phyloP scores from a whole-genome alignment of 148 eudicot genomes.

The Silene latifolia region DNA sequence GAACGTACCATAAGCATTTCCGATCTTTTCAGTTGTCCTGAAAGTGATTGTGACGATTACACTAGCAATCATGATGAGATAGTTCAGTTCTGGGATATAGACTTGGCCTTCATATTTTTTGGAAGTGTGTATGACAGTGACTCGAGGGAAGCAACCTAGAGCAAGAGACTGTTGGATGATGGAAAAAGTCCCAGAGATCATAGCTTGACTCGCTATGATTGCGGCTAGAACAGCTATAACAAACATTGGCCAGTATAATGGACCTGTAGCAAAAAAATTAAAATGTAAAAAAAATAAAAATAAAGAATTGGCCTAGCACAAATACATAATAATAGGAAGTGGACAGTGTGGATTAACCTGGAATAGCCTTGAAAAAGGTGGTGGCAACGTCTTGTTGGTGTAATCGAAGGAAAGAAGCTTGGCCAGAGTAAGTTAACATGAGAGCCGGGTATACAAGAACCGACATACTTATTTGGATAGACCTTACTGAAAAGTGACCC shows the following conservation, averaged over 20 bases:
- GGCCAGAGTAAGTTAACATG: slow-evolving; percentile 34
- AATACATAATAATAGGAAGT: too few relatives aligned
- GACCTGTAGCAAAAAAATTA: slow-evolving; percentile 18
- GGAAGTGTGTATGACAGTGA: slow-evolving; percentile 42
- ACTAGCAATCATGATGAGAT: slow-evolving; percentile 43
- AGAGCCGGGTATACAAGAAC: slow-evolving; percentile 30
- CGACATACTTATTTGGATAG: slow-evolving; percentile 38
- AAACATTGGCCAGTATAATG: slow-evolving; percentile 53
- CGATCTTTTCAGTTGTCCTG: slow-evolving; percentile 37
- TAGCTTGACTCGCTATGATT: slow-evolving; percentile 39
- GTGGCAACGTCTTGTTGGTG: slow-evolving; percentile 21
- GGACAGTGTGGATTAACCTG: neutral
- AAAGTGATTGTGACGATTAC: slow-evolving; percentile 35
- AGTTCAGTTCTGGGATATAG: slow-evolving; percentile 44
- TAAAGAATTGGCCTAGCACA: too few relatives aligned
- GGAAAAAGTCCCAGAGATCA: slow-evolving; percentile 29
- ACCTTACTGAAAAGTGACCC: slow-evolving; percentile 37
- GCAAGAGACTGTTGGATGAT: slow-evolving; percentile 49
- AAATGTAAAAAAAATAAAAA: too few relatives aligned
- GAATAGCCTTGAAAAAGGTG: slow-evolving; percentile 31
- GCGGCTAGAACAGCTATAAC: slow-evolving; percentile 44
- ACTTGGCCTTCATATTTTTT: slow-evolving; percentile 44
- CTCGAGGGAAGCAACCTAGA: slow-evolving; percentile 45
- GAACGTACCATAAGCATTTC: slow-evolving; percentile 39
- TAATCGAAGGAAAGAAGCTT: slow-evolving; percentile 32